Percentiles rank a stretch among this genome's conserved stretches.
These are phyloP conservation scores for Mycosphaerella sp. DNA, from an alignment of 2,329 filamentous ascomycete species.

Conservation along the genomic window DNA sequence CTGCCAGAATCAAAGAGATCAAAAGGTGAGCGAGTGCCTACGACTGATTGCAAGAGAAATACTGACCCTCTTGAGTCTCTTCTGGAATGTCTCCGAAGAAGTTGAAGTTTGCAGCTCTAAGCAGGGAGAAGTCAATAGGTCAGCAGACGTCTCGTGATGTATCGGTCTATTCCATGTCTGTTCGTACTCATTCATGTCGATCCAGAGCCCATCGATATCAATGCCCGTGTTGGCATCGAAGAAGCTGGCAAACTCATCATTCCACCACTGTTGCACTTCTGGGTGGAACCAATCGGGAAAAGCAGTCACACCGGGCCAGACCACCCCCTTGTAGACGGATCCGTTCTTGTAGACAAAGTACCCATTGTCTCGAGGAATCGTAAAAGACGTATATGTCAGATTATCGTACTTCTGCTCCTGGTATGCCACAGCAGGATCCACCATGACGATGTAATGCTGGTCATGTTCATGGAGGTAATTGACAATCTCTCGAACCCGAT, in stretches of 20 bases:
- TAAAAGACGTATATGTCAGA: conserved; percentile 45
- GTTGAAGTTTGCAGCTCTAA: conserved; percentile 39
- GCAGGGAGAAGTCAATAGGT: no score
- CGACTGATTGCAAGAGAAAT: no score
- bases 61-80: conserved; percentile 27
- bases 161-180: no score
- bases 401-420: conserved; percentile 29
- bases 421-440: conserved; percentile 57
- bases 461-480: conserved; percentile 46
- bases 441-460: conserved; percentile 54
- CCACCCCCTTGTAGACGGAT: conserved; percentile 58
- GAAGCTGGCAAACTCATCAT: conserved; percentile 56
- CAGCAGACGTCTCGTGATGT: no score
- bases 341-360: conserved; percentile 47
- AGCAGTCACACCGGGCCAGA: conserved; percentile 59
- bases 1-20: neutral
- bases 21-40: neutral
- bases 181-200: conserved; percentile 56
- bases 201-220: conserved; percentile 66
- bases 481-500: conserved; percentile 56
- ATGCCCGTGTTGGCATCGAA: conserved; percentile 59
- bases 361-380: conserved; percentile 54
- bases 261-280: conserved; percentile 61
- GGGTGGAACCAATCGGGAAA: conserved; percentile 63
- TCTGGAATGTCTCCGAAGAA: conserved; percentile 34